Evolutionary conservation across 176 grass and related monocot species (phyloP).

Genomic region (Juncus inflexus): DNA sequence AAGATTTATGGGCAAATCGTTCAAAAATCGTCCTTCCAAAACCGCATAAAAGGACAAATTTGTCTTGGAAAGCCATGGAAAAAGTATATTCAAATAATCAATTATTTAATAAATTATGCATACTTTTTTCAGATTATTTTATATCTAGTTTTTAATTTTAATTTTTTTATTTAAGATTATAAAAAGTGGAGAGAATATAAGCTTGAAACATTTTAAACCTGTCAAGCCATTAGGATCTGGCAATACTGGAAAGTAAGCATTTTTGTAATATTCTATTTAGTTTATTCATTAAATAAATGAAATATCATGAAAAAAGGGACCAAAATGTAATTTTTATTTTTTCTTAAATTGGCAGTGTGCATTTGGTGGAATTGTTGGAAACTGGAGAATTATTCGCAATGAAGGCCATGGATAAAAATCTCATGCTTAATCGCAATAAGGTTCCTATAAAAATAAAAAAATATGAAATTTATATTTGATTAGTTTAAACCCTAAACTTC

Average conservation of each 20-base stretch:
- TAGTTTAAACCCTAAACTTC: background rate
- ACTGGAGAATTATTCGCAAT: slow-evolving; percentile 84
- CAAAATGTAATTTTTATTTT: slow-evolving; percentile 9
- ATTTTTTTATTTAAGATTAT: slow-evolving; percentile 66
- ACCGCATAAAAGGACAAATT: slow-evolving; percentile 70
- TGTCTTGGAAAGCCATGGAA: slow-evolving; percentile 82
- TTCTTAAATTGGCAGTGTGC: slow-evolving; percentile 60
- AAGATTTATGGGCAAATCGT: slow-evolving; percentile 93
- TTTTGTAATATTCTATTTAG: too few species aligned
- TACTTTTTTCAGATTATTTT: slow-evolving; percentile 1
- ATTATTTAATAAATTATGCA: background rate
- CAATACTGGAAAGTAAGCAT: slow-evolving; percentile 73
- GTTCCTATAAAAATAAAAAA: slow-evolving; percentile 24
- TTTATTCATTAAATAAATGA: too few species aligned
- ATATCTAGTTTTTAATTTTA: slow-evolving; percentile 5
- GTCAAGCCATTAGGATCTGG: slow-evolving; percentile 83
- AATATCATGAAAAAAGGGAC: too few species aligned
- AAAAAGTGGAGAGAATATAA: slow-evolving; percentile 61
- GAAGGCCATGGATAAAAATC: slow-evolving; percentile 91
- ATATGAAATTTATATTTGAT: background rate
- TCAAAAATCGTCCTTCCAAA: slow-evolving; percentile 76
- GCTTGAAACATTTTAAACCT: slow-evolving; percentile 85
- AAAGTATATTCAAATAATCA: slow-evolving; percentile 62
- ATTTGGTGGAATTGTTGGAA: slow-evolving; percentile 76
- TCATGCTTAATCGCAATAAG: slow-evolving; percentile 96